phyloP scores from a whole-genome alignment of 2,329 filamentous ascomycete species.

The Fusarium tanahbumbuense region DNA sequence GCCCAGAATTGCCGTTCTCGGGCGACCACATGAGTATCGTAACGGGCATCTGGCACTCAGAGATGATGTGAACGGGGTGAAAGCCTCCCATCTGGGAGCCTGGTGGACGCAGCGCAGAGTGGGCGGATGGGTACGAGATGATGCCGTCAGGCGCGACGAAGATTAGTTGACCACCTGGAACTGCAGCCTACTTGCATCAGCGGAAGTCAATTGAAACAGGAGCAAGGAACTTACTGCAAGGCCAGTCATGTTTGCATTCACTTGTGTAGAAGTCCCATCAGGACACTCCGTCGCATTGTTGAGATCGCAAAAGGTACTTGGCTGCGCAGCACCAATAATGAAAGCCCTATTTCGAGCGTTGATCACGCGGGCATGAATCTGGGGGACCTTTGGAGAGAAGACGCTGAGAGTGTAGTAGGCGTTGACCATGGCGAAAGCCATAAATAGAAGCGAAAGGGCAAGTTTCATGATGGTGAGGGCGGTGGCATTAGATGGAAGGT shows the following conservation, averaged over 20 bases:
- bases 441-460: not conserved
- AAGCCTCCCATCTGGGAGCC: slow-evolving; percentile 65
- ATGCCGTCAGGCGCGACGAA: slow-evolving; percentile 67
- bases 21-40: slow-evolving; percentile 44
- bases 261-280: slow-evolving; percentile 43
- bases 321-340: slow-evolving; percentile 44
- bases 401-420: slow-evolving; percentile 46
- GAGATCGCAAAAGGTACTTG: slow-evolving; percentile 46
- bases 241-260: slow-evolving; percentile 46
- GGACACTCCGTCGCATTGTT: slow-evolving; percentile 41
- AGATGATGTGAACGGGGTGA: slow-evolving; percentile 46
- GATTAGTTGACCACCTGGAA: slow-evolving; percentile 72
- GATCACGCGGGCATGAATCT: slow-evolving; percentile 44
- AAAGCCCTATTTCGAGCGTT: slow-evolving; percentile 46
- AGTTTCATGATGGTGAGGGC: slow-evolving; percentile 28
- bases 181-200: slow-evolving; percentile 55
- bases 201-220: too few species aligned
- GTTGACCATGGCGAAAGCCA: not conserved
- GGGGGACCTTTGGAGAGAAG: slow-evolving; percentile 37
- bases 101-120: slow-evolving; percentile 63
- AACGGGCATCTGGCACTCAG: slow-evolving; percentile 39
- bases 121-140: slow-evolving; percentile 66
- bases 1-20: slow-evolving; percentile 30
- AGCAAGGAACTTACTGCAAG: slow-evolving; percentile 40
- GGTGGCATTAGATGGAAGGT: not conserved